Base-by-base conservation (phyloP, 192 early-diverging fungal genomes). In the Podila horticola region DNA sequence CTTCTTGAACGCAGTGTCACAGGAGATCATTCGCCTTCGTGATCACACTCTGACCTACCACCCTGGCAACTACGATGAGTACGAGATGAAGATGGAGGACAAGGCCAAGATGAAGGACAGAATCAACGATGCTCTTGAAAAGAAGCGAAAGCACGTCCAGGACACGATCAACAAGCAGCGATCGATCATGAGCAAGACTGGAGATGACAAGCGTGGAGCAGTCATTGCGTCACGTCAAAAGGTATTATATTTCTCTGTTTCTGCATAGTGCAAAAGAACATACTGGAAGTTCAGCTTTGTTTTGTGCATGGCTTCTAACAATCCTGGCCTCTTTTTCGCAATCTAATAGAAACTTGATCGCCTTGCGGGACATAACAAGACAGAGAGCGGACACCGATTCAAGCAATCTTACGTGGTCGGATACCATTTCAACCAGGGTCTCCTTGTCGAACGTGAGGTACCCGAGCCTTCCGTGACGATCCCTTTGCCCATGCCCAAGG, bases 41-140 rank as follows among this genome's bases (percentile, higher is more conserved):
- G 88, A 96, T 72, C 86, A 91, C 66, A 82, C 86, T 69, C 86
- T 97, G 36, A 84, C 75, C 0, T 97, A 97, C 83, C 90, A 94
- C 67, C 85, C 85, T 26, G 96, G 96, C 52, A 97, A 96, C 87
- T 98, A 93, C 85, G 91, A 94, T 58, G 94, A 95, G 65, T 97
- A 90, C 70, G 88, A 93, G 73, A 82, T 89, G 83, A 92, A 91
- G 61, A 84, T 87, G 58, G 93, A 94, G 65, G 91, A 96, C 64
- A 87, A 93, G 66, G 86, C 85, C 41, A 84, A 88, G 62, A 88
- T 89, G 74, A 92, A 94, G 73, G 87, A 92, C 73, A 84, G 90
- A 49, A 85, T 91, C 72, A 75, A 79, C 2, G 87, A 88, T 36
- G 87, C 86, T 7, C 79, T 90, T 19, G 91, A 94, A 62, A 94